Base-by-base conservation (phyloP, 1,284 basidiomycete genomes). In the Heterobasidion occidentale region DNA sequence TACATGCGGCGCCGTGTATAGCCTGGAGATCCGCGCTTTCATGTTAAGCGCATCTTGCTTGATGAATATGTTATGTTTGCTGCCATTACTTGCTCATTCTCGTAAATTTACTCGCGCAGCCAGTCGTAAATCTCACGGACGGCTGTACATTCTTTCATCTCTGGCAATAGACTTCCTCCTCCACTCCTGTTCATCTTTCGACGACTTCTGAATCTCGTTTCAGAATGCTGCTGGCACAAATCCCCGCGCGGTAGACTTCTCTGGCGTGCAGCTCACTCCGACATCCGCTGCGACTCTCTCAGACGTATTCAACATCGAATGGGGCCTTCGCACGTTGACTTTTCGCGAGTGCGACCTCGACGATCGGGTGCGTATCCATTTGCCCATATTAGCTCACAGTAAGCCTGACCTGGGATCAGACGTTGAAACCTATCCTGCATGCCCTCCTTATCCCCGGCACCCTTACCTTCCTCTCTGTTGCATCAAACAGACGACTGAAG, bases 351-450 rank as follows among this genome's bases (percentile, higher is more conserved):
- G 89, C 69, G 80, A 86, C 70, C 70, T 96, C 47, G 86, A 90
- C 58, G 92, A 96, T 54, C 77, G 81, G 57, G 91, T 92, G 62
- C 59, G 81, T 71, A 33, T 59, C 15, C 55, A 42, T 38, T 36
- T 20, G 20, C 36, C 50, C 36, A 12, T 48, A 20, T n/a, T 48
- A 17, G 11, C 11, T 8, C 0, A 27, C 27, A 34, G 12, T 1
- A 49, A 27, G 34, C 9, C 9, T 42, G 46, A 35, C 7, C 61
- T 57, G 33, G 54, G 8, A 51, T 27, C 62, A 93, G 87, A 84
- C 81, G 48, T 69, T 98, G 56, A 97, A 97, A 73, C 91, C 92
- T 0, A 85, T 98, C 17, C 75, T 98, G 0, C 95, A 98, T 67
- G 85, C 94, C 0, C 78, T 99, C 1, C 81, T 98, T 54, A 90